Evolutionary conservation across 2,329 filamentous ascomycete species (phyloP).

Genomic region (Ceratocystis colombiana): DNA sequence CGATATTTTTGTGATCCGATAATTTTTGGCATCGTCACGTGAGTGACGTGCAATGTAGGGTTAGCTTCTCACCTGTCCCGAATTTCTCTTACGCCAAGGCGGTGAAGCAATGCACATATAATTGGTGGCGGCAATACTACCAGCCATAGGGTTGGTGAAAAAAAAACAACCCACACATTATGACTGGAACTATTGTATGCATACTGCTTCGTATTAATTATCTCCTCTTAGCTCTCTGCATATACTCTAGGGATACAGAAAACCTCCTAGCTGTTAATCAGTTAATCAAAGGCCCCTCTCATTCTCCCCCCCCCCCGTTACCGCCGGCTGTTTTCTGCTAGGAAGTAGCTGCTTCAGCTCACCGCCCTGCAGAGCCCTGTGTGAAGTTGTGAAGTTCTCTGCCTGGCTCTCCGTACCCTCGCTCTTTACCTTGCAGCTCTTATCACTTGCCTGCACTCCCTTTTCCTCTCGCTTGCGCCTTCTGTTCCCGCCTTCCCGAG

Average conservation of each 20-base stretch:
- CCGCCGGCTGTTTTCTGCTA: background rate
- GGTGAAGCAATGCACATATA: background rate
- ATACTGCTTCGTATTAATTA: background rate
- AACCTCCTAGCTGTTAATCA: background rate
- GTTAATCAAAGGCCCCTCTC: background rate
- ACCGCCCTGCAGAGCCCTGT: background rate
- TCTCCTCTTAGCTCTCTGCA: background rate
- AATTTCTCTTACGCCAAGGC: background rate
- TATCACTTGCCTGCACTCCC: background rate
- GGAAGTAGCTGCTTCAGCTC: background rate
- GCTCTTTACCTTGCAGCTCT: background rate
- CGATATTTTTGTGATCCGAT: background rate
- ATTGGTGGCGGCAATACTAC: background rate
- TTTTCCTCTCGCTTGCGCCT: slow-evolving; percentile 3
- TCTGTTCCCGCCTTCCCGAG: background rate
- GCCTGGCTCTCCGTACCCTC: background rate
- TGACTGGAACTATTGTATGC: background rate
- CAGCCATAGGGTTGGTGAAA: background rate
- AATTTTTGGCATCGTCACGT: background rate
- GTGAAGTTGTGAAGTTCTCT: background rate
- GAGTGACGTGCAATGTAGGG: background rate
- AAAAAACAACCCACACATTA: background rate
- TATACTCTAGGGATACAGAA: background rate
- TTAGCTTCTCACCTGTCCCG: background rate
- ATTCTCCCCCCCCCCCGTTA: background rate